These are phyloP conservation scores for Cyphellophora attinorum DNA, from an alignment of 2,329 filamentous ascomycete genomes.

Conservation along the genomic window DNA sequence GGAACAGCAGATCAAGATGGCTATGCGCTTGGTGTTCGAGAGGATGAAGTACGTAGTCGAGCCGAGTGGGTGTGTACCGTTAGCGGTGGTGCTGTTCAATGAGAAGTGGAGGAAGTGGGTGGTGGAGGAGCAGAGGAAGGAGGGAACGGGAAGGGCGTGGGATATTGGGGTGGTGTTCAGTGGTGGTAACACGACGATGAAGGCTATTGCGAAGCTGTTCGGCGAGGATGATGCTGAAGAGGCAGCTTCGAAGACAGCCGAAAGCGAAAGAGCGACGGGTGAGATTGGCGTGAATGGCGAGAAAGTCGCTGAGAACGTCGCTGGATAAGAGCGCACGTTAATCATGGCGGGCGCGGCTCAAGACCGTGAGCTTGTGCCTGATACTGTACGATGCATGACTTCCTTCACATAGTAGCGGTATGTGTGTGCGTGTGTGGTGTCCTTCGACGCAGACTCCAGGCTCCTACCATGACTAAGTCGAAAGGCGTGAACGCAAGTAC, in stretches of 20 bases:
- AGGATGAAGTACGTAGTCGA: conserved; percentile 85
- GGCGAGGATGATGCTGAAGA: conserved; percentile 13
- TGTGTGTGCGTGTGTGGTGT: too few species aligned
- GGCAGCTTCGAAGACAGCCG: too few species aligned
- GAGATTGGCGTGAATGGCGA: not conserved
- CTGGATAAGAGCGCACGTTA: not conserved
- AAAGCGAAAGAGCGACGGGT: not conserved
- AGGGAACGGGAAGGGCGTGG: conserved; percentile 67
- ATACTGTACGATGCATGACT: too few species aligned
- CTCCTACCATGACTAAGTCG: too few species aligned
- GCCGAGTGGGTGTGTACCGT: conserved; percentile 72
- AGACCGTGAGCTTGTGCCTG: too few species aligned
- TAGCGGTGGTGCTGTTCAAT: conserved; percentile 76
- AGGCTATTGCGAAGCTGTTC: conserved; percentile 50
- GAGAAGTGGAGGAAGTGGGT: conserved; percentile 70
- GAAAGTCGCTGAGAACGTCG: not conserved
- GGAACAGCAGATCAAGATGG: conserved; percentile 70
- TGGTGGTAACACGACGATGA: conserved; percentile 57
- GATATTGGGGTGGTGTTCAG: conserved; percentile 53
- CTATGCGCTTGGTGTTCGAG: conserved; percentile 72
- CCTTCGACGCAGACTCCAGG: too few species aligned
- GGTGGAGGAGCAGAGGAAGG: conserved; percentile 37
- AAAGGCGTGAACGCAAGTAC: too few species aligned
- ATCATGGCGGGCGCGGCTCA: too few species aligned
- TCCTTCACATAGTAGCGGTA: too few species aligned